phyloP scores from a whole-genome alignment of 805 yeast species.

The Spathaspora sp. region DNA sequence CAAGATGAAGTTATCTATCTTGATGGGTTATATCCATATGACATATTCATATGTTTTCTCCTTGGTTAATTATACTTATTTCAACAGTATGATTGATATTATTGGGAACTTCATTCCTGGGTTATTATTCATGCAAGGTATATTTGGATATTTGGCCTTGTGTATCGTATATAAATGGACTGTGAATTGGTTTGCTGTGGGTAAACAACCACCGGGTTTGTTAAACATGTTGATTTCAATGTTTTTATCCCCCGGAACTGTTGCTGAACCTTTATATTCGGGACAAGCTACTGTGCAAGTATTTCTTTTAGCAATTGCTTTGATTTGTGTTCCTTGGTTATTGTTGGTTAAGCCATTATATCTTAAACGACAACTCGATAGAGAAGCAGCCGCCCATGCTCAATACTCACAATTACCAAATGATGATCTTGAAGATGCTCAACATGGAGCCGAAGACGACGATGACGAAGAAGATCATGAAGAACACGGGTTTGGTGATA shows the following conservation, averaged over 20 bases:
- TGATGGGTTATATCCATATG: conserved; percentile 96
- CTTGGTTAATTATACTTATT: conserved; percentile 70
- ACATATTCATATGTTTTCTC: conserved; percentile 83
- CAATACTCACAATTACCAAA: conserved; percentile 35
- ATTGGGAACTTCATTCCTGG: conserved; percentile 95
- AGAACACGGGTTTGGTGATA: conserved; percentile 75
- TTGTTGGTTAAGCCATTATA: conserved; percentile 79
- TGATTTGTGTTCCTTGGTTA: conserved; percentile 90
- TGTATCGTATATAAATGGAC: conserved; percentile 92
- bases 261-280: conserved; percentile 73
- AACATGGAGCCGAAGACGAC: conserved; percentile 34
- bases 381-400: conserved; percentile 46
- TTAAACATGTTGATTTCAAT: conserved; percentile 92
- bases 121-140: conserved; percentile 89
- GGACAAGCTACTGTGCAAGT: conserved; percentile 81
- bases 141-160: conserved; percentile 86
- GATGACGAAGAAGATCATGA: conserved; percentile 52
- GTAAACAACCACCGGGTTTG: conserved; percentile 83
- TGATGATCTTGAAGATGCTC: conserved; percentile 25
- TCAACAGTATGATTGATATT: conserved; percentile 71
- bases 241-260: conserved; percentile 90
- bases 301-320: conserved; percentile 67
- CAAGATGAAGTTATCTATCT: conserved; percentile 93
- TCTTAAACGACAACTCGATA: conserved; percentile 54
- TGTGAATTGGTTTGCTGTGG: conserved; percentile 81